Base-by-base conservation (phyloP, 345 rosid species). In the Rhizophora mangle region DNA sequence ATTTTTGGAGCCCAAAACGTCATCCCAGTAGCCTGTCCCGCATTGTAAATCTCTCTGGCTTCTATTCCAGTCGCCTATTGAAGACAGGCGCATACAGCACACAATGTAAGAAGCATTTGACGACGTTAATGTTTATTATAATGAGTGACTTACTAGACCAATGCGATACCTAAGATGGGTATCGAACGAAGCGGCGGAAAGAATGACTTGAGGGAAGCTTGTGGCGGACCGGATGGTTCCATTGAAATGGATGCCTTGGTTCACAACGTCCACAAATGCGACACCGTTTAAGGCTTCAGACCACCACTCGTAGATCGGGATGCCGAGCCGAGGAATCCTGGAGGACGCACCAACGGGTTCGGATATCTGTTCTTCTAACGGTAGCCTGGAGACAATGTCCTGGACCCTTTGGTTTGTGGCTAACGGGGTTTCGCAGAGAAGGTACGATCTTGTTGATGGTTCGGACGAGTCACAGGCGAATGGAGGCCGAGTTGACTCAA, bases 241-340 rank as follows among this genome's bases (percentile, higher is more conserved):
- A 27, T 87, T 80, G 71, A 94, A 86, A 54, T 62, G 71, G 75
- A 88, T 80, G 52, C 98, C 98, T 0, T 89, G 93, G 51, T 92
- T 95, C 0, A 65, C 86, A 1, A 39, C 63, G 39, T 54, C 30
- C 15, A 61, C 43, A 36, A 73, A 62, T 29, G 96, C 76, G 21
- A 89, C 90, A 11, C 98, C 96, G 15, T 94, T 97, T 30, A 91
- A 74, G 16, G 93, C 95, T 76, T 94, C 98, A 1, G 98, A 89
- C 98, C 97, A 91, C 97, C 98, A 94, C 62, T 92, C 85, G 60
- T 88, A 91, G 20, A 74, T 77, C 6, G 95, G 97, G 32, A 94
- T 68, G 21, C 93, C 92, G 6, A 94, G 90, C 3, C 95, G 68
- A 0, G 93, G 88, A 60, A 94, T 87, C 2, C 85, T 34, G 0